phyloP scores from a whole-genome alignment of 306 rosid species.

The Echinosophora koreensis region DNA sequence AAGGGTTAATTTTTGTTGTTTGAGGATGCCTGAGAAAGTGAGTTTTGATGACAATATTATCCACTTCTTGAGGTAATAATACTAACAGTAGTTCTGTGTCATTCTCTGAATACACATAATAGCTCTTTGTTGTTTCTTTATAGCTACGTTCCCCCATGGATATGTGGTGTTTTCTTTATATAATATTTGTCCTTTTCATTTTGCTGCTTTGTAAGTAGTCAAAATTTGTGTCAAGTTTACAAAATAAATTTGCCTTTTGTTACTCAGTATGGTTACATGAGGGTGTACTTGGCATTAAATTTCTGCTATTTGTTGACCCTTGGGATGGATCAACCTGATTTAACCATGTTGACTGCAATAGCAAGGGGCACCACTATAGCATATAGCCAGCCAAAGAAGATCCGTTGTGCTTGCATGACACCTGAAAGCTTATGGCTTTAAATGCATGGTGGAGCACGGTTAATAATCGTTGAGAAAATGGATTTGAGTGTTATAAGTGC shows the following conservation, averaged over 20 bases:
- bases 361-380: neutral
- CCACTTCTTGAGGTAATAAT: neutral
- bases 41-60: neutral
- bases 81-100: neutral
- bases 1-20: neutral
- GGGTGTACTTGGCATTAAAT: neutral
- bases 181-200: neutral
- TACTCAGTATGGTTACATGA: neutral
- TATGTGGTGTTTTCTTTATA: neutral
- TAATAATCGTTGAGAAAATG: neutral
- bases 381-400: neutral
- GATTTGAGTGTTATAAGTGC: conserved; percentile 43
- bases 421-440: too few relatives aligned
- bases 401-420: neutral
- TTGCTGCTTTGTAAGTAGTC: neutral
- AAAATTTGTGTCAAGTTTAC: neutral
- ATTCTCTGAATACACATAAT: neutral
- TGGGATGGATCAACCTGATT: neutral
- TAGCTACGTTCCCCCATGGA: neutral
- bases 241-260: neutral
- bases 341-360: neutral
- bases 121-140: neutral
- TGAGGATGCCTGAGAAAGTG: conserved; percentile 48
- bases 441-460: neutral
- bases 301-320: neutral